Evolutionary conservation across 2,329 filamentous ascomycete species (phyloP).

Genomic region (Apiospora pterosperma): DNA sequence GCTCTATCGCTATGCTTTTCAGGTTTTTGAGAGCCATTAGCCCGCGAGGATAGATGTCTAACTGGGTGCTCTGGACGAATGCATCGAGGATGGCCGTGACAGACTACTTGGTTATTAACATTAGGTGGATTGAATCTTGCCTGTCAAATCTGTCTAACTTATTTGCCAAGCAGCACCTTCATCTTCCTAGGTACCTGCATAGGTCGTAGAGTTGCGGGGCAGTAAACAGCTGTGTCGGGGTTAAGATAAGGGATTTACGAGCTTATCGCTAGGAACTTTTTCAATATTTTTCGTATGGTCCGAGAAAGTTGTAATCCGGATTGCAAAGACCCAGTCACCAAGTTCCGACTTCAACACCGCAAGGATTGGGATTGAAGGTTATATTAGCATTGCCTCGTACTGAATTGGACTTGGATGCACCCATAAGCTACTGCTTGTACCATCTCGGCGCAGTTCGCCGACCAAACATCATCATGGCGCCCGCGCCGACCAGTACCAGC

Average conservation of each 20-base stretch:
- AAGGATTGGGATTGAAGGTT: not conserved
- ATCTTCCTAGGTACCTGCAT: not conserved
- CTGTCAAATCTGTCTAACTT: not conserved
- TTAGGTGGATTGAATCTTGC: not conserved
- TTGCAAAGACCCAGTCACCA: not conserved
- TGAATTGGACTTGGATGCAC: not conserved
- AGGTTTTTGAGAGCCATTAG: not conserved
- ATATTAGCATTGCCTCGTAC: not conserved
- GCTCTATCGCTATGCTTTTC: not conserved
- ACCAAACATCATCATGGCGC: constrained; percentile 43
- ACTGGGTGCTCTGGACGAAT: not conserved
- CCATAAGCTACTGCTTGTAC: not conserved
- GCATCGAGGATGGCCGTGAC: not conserved
- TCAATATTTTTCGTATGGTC: not conserved
- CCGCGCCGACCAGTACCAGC: constrained; percentile 58
- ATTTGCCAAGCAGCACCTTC: not conserved
- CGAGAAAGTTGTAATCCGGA: not conserved
- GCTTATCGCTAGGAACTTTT: constrained; percentile 1
- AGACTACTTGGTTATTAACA: not conserved
- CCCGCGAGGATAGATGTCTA: not conserved
- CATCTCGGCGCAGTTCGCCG: not conserved
- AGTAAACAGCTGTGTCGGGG: not conserved
- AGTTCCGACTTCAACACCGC: not conserved
- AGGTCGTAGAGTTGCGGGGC: not conserved
- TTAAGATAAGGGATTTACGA: not conserved